Conservation (phyloP, 257 asterid species). For the Agastache rugosa region DNA sequence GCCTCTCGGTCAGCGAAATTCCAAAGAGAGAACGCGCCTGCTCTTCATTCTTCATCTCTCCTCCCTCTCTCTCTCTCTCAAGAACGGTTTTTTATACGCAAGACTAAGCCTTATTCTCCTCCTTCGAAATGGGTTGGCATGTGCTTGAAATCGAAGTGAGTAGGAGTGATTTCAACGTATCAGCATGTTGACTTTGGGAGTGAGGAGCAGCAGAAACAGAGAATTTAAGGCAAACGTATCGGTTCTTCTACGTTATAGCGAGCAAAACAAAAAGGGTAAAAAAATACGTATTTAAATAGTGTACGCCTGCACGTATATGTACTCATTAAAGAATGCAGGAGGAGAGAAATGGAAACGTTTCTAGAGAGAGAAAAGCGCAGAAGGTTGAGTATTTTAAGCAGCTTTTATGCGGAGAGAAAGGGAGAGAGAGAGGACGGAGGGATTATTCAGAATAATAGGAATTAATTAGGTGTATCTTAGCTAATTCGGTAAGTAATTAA, state of each 20-base stretch:
- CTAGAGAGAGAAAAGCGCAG: slow-evolving; percentile 36
- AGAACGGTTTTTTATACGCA: not conserved
- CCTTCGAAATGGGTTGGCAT: slow-evolving; percentile 28
- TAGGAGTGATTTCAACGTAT: slow-evolving; percentile 42
- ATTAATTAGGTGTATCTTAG: slow-evolving; percentile 26
- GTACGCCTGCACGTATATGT: not conserved
- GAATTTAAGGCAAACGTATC: slow-evolving; percentile 51
- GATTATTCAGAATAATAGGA: slow-evolving; percentile 17
- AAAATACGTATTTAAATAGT: not conserved
- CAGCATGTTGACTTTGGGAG: slow-evolving; percentile 57
- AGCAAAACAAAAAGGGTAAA: not conserved
- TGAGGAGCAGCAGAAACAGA: slow-evolving; percentile 26
- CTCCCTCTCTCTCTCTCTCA: not conserved
- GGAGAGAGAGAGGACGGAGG: not conserved
- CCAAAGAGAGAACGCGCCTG: slow-evolving; percentile 82
- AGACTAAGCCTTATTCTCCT: not conserved
- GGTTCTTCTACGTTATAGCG: slow-evolving; percentile 47
- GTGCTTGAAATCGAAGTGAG: slow-evolving; percentile 37
- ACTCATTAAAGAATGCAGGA: slow-evolving; percentile 14
- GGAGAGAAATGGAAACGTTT: slow-evolving; percentile 25
- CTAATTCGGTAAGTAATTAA: slow-evolving; percentile 36
- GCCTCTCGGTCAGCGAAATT: slow-evolving; percentile 65
- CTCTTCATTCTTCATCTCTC: slow-evolving; percentile 72
- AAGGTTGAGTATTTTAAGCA: slow-evolving; percentile 34
- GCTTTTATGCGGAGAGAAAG: slow-evolving; percentile 26